These are phyloP conservation scores for Aegilops bicornis DNA, from an alignment of 176 grass and related monocot genomes.

Conservation along the genomic window DNA sequence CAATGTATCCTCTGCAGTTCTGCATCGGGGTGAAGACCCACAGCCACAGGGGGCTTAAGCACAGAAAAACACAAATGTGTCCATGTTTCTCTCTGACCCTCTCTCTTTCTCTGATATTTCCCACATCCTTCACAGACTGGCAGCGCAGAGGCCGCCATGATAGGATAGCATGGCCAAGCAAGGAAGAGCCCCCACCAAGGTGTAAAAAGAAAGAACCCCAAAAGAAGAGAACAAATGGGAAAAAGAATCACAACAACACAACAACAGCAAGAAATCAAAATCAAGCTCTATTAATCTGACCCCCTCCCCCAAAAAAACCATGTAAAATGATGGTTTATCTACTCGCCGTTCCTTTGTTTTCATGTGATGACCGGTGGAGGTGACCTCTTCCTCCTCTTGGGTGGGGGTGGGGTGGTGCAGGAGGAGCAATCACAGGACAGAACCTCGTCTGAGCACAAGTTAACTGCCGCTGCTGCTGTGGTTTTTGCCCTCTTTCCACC, in stretches of 20 bases:
- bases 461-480: constrained; percentile 28
- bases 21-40: constrained; percentile 38
- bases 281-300: constrained; percentile 63
- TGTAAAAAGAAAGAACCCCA: constrained; percentile 50
- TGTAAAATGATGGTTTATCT: constrained; percentile 43
- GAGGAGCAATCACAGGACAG: constrained; percentile 41
- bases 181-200: constrained; percentile 42
- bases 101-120: constrained; percentile 15
- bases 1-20: constrained; percentile 40
- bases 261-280: constrained; percentile 52
- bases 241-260: constrained; percentile 45
- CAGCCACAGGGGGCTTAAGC: constrained; percentile 6
- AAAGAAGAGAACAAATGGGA: constrained; percentile 51
- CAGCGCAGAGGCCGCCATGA: constrained; percentile 49
- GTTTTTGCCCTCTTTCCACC: constrained; percentile 39
- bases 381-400: constrained; percentile 80
- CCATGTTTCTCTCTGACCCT: neutral
- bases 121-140: constrained; percentile 39
- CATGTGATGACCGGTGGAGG: constrained; percentile 25
- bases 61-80: constrained; percentile 35
- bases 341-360: constrained; percentile 27
- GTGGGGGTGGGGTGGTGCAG: constrained; percentile 35
- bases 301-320: constrained; percentile 12
- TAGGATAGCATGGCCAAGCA: constrained; percentile 41
- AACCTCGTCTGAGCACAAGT: constrained; percentile 42